Evolutionary conservation across 345 rosid genomes (phyloP).

Genomic region (Geranium brycei): DNA sequence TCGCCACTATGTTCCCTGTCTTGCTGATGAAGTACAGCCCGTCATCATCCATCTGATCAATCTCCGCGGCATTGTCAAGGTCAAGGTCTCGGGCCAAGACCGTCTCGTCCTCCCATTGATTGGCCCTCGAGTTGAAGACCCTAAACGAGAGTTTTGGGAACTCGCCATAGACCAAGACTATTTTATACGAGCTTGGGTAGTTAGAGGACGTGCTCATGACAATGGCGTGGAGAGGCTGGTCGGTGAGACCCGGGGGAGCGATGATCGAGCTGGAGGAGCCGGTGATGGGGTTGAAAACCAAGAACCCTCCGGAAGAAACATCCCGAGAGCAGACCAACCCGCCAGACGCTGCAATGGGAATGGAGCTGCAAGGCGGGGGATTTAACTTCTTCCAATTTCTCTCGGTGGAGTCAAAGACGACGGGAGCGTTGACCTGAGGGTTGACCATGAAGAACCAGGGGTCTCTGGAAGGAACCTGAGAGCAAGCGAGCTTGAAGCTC

Average conservation of each 20-base stretch:
- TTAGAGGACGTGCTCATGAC: constrained; percentile 34
- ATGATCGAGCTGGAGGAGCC: constrained; percentile 45
- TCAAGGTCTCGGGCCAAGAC: constrained; percentile 7
- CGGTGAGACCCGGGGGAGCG: constrained; percentile 10
- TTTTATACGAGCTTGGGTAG: constrained; percentile 28
- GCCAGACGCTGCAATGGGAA: constrained; percentile 72
- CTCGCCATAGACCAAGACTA: constrained; percentile 58
- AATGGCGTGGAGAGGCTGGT: constrained; percentile 49
- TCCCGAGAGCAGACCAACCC: constrained; percentile 58
- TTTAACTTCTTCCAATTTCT: constrained; percentile 51
- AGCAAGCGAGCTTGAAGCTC: constrained; percentile 75
- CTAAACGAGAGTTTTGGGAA: constrained; percentile 38
- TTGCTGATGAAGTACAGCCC: constrained; percentile 75
- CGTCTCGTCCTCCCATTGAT: constrained; percentile 46
- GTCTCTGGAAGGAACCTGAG: constrained; percentile 48
- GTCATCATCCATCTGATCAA: constrained; percentile 14
- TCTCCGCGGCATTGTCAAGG: neutral
- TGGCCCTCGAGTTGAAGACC: constrained; percentile 34
- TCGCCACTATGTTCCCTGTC: constrained; percentile 58
- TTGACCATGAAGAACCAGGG: constrained; percentile 83
- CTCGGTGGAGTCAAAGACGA: constrained; percentile 55
- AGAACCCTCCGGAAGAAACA: constrained; percentile 27
- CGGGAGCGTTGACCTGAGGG: constrained; percentile 23
- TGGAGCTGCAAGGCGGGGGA: constrained; percentile 21
- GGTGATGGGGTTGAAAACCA: constrained; percentile 53